Evolutionary conservation across 2,329 filamentous ascomycete species (phyloP).

Genomic region (Phoma sp.): DNA sequence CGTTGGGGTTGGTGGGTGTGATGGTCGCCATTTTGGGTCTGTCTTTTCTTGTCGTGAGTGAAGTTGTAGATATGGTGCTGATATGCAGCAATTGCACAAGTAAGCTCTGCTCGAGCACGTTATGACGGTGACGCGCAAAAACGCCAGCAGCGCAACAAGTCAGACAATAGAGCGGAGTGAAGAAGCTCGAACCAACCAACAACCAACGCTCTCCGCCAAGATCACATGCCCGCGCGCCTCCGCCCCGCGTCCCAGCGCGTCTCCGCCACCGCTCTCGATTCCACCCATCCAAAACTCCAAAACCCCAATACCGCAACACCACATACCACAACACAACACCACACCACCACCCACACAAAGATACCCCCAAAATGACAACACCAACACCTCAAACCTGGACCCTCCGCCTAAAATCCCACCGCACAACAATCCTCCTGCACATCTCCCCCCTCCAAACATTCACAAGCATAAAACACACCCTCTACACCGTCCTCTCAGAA

Average conservation of each 20-base stretch:
- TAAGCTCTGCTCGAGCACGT: neutral
- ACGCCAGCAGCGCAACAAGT: neutral
- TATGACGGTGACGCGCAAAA: too few species aligned
- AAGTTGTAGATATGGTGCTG: constrained; percentile 5
- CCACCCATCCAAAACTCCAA: neutral
- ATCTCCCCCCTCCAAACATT: constrained; percentile 52
- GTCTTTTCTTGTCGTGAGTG: neutral
- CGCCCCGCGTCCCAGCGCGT: constrained; percentile 16
- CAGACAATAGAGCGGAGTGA: neutral
- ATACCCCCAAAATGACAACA: constrained; percentile 25
- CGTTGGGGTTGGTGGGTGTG: constrained; percentile 11
- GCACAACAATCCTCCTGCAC: constrained; percentile 56
- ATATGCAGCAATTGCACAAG: neutral
- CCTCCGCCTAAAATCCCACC: constrained; percentile 55
- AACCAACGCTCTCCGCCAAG: constrained; percentile 27
- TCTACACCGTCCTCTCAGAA: constrained; percentile 51
- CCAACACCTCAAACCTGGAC: constrained; percentile 47
- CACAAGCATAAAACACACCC: constrained; percentile 48
- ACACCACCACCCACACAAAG: neutral
- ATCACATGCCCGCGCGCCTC: constrained; percentile 16
- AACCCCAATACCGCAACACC: neutral
- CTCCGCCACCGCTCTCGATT: constrained; percentile 1
- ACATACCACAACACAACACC: neutral
- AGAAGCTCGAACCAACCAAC: constrained; percentile 8
- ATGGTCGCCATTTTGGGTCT: constrained; percentile 13